Conservation (phyloP, 805 yeast genomes). For the Schwanniomyces occidentalis region DNA sequence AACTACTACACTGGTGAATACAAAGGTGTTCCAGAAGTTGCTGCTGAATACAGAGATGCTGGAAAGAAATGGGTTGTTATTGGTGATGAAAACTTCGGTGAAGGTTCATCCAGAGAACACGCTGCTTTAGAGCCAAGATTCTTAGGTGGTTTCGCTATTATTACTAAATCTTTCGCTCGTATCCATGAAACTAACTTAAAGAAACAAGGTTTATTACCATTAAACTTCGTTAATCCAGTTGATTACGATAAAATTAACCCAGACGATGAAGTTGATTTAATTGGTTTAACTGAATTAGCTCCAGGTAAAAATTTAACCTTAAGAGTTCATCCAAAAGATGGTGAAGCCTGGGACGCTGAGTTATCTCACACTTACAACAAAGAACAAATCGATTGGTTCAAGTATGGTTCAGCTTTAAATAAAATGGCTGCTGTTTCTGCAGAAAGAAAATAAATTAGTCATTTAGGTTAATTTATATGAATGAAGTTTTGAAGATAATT, state of each 20-base stretch:
- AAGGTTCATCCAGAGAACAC: slow-evolving; percentile 99
- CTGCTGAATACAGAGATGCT: slow-evolving; percentile 88
- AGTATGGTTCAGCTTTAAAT: slow-evolving; percentile 98
- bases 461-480: too few relatives aligned
- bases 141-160: slow-evolving; percentile 97
- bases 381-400: slow-evolving; percentile 99
- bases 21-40: slow-evolving; percentile 96
- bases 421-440: slow-evolving; percentile 62
- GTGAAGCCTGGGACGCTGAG: slow-evolving; percentile 83
- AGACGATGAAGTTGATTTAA: slow-evolving; percentile 83
- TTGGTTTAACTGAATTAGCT: slow-evolving; percentile 81
- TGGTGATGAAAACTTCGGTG: slow-evolving; percentile 99
- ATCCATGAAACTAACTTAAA: slow-evolving; percentile 99
- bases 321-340: slow-evolving; percentile 72
- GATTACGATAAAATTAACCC: slow-evolving; percentile 94
- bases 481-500: too few relatives aligned
- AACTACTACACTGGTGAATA: slow-evolving; percentile 90
- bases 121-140: slow-evolving; percentile 99
- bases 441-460: not conserved
- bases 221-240: slow-evolving; percentile 84
- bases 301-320: slow-evolving; percentile 90
- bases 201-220: slow-evolving; percentile 98
- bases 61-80: slow-evolving; percentile 95
- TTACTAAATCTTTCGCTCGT: slow-evolving; percentile 97
- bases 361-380: slow-evolving; percentile 94